Conservation (phyloP, 495 filamentous ascomycete genomes). For the Aeminium ludgeri region DNA sequence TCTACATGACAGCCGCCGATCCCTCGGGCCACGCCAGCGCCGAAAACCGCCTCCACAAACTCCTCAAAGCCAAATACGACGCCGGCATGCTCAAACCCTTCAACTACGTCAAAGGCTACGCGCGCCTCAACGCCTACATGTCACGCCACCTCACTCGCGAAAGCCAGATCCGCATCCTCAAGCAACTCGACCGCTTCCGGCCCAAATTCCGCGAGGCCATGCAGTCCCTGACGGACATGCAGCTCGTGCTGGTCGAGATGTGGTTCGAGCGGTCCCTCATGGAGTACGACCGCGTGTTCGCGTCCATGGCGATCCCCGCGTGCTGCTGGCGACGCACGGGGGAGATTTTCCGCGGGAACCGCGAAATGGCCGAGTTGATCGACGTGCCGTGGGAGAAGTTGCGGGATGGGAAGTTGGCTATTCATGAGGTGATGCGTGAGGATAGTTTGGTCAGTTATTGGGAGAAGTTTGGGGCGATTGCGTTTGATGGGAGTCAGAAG, state of each 20-base stretch:
- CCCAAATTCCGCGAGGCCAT: constrained; percentile 93
- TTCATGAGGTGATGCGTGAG: constrained; percentile 91
- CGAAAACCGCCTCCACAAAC: constrained; percentile 87
- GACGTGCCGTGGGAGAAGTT: constrained; percentile 80
- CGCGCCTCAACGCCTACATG: constrained; percentile 75
- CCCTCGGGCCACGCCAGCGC: constrained; percentile 80
- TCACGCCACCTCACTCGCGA: constrained; percentile 61
- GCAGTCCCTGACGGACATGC: constrained; percentile 75
- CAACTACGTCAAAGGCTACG: constrained; percentile 95
- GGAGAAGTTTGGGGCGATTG: constrained; percentile 98
- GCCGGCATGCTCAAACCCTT: constrained; percentile 89
- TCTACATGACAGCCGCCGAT: constrained; percentile 93
- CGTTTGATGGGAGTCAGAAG: constrained; percentile 91
- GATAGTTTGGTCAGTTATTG: constrained; percentile 91
- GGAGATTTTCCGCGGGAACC: constrained; percentile 94
- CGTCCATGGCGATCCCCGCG: constrained; percentile 94
- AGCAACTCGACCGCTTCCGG: constrained; percentile 79
- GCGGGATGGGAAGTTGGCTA: constrained; percentile 80
- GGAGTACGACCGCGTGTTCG: constrained; percentile 97
- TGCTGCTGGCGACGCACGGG: constrained; percentile 96
- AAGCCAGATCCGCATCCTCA: constrained; percentile 73
- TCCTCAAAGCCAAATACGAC: constrained; percentile 87
- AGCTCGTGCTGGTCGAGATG: constrained; percentile 89
- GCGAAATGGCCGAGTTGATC: constrained; percentile 96
- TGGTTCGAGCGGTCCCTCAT: constrained; percentile 92